phyloP scores from a whole-genome alignment of 2,329 filamentous ascomycete genomes.

The Stylonectria norvegica region DNA sequence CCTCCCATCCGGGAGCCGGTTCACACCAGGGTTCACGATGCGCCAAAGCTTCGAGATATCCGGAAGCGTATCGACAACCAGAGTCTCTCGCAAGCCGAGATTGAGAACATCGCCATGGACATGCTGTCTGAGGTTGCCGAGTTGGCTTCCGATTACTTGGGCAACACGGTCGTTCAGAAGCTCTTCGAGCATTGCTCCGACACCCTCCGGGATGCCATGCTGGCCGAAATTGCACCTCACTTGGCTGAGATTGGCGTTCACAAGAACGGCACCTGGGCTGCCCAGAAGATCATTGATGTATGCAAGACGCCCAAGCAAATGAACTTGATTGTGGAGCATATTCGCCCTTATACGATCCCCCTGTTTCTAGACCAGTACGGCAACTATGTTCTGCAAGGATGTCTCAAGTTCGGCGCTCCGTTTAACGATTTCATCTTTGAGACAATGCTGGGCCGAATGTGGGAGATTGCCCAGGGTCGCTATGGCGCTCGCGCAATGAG shows the following conservation, averaged over 20 bases:
- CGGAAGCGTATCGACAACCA: slow-evolving; percentile 97
- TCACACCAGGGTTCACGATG: slow-evolving; percentile 86
- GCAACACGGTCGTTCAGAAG: slow-evolving; percentile 99
- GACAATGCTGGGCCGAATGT: slow-evolving; percentile 89
- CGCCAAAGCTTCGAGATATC: slow-evolving; percentile 90
- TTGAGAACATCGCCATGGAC: slow-evolving; percentile 84
- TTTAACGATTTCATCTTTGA: slow-evolving; percentile 98
- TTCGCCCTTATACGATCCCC: slow-evolving; percentile 82
- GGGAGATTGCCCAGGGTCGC: slow-evolving; percentile 88
- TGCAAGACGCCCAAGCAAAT: slow-evolving; percentile 83
- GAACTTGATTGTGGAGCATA: slow-evolving; percentile 75
- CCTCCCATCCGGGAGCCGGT: slow-evolving; percentile 85
- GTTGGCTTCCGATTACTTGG: slow-evolving; percentile 90
- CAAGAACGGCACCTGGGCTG: slow-evolving; percentile 99
- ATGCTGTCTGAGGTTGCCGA: slow-evolving; percentile 98
- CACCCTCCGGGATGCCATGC: slow-evolving; percentile 84
- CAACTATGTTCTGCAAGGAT: slow-evolving; percentile 97
- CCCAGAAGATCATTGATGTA: slow-evolving; percentile 98
- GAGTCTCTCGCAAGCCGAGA: slow-evolving; percentile 77
- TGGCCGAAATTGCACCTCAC: slow-evolving; percentile 81
- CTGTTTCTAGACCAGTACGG: slow-evolving; percentile 97
- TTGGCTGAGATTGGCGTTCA: slow-evolving; percentile 95
- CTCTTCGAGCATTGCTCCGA: slow-evolving; percentile 96
- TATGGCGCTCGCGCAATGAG: slow-evolving; percentile 96
- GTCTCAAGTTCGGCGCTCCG: slow-evolving; percentile 83